These are phyloP conservation scores for Melampsora medusae DNA, from an alignment of 1,284 basidiomycete genomes.

Conservation along the genomic window DNA sequence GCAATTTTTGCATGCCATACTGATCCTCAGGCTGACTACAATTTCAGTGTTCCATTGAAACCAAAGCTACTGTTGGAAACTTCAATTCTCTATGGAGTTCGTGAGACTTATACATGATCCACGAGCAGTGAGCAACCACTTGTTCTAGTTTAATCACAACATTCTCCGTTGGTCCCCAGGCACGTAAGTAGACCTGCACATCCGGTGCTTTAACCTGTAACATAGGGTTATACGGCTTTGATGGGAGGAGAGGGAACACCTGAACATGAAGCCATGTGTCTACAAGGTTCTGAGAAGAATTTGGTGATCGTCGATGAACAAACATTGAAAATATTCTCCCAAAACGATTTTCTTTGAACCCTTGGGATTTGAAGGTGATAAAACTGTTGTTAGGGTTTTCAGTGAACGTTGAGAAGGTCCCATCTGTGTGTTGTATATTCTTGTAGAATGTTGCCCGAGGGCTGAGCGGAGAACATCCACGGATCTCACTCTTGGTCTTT, in stretches of 20 bases:
- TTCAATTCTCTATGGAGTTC: neutral
- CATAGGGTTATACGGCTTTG: neutral
- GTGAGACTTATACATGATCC: conserved; percentile 26
- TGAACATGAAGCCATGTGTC: neutral
- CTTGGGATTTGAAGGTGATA: neutral
- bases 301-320: neutral
- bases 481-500: neutral
- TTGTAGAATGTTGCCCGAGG: neutral
- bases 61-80: conserved; percentile 7
- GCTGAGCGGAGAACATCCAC: neutral
- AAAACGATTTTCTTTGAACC: neutral
- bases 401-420: neutral
- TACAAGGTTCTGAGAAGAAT: neutral
- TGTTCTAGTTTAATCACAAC: neutral
- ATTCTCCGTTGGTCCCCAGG: neutral
- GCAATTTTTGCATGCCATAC: too few relatives aligned
- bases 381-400: neutral
- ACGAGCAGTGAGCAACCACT: conserved; percentile 32
- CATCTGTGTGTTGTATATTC: neutral
- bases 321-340: neutral
- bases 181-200: neutral
- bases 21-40: too few relatives aligned
- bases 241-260: neutral
- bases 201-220: neutral
- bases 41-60: neutral